A percentile compares a stretch with the other conserved stretches of the same genome.
Conservation (phyloP, 2,329 filamentous ascomycete genomes). For the Nothopassalora personata region DNA sequence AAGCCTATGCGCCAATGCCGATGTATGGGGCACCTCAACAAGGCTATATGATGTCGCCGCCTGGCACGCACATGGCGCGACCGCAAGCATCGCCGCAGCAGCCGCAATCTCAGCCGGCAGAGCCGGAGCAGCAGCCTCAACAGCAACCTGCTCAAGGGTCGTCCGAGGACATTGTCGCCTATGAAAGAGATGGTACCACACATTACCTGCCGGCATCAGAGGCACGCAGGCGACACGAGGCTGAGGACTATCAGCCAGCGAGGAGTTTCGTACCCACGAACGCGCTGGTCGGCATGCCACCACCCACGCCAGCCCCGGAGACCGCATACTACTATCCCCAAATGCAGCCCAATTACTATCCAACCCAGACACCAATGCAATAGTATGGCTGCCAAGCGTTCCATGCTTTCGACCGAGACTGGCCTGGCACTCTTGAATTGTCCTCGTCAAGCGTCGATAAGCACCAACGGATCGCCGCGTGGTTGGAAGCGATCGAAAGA, state of each 20-base stretch:
- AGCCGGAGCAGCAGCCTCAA: conserved; percentile 8
- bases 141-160: conserved; percentile 22
- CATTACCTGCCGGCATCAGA: conserved; percentile 61
- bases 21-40: conserved; percentile 30
- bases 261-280: conserved; percentile 32
- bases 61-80: conserved; percentile 29
- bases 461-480: too few relatives aligned
- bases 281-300: conserved; percentile 30
- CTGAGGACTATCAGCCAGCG: conserved; percentile 29
- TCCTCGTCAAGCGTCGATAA: too few relatives aligned
- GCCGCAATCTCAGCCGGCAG: conserved; percentile 11
- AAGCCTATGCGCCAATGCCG: conserved; percentile 25
- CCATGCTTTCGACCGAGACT: too few relatives aligned
- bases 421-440: too few relatives aligned
- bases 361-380: conserved; percentile 14
- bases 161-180: conserved; percentile 60
- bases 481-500: neutral
- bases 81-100: conserved; percentile 21
- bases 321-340: conserved; percentile 23
- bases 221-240: conserved; percentile 23
- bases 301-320: conserved; percentile 25
- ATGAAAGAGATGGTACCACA: conserved; percentile 92
- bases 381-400: neutral
- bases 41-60: conserved; percentile 32
- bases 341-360: conserved; percentile 18